Conservation (phyloP, 305 asterid genomes). For the Fraxinus sp. region DNA sequence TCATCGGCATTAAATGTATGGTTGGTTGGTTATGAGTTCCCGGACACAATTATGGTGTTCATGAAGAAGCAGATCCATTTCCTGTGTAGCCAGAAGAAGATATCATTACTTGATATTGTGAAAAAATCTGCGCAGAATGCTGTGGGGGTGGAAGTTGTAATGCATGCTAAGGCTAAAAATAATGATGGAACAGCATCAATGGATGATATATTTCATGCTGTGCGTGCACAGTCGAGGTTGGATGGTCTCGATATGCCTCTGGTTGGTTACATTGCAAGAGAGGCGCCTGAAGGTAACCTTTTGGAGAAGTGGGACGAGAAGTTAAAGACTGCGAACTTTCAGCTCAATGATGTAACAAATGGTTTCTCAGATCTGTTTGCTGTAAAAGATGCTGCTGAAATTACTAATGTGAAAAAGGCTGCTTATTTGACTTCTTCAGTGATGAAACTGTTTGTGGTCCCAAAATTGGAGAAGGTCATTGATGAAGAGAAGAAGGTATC, state of each 20-base stretch:
- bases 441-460: conserved; percentile 71
- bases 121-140: conserved; percentile 49
- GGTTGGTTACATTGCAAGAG: conserved; percentile 61
- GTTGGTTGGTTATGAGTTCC: conserved; percentile 83
- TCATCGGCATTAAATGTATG: conserved; percentile 71
- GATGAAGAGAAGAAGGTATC: conserved; percentile 72
- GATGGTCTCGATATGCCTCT: conserved; percentile 35
- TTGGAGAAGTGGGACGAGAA: conserved; percentile 60
- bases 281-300: conserved; percentile 67
- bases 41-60: conserved; percentile 77
- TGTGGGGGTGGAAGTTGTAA: conserved; percentile 45
- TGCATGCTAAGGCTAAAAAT: conserved; percentile 56
- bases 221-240: conserved; percentile 38
- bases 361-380: conserved; percentile 69
- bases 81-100: conserved; percentile 74
- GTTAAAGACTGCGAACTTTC: conserved; percentile 46
- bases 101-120: conserved; percentile 51
- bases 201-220: conserved; percentile 46
- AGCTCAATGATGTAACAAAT: conserved; percentile 54
- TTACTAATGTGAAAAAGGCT: conserved; percentile 60
- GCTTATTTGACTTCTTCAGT: conserved; percentile 67
- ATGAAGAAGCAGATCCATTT: conserved; percentile 53
- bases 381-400: conserved; percentile 57
- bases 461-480: conserved; percentile 63
- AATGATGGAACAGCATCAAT: conserved; percentile 53